Base-by-base conservation (phyloP, 2,329 filamentous ascomycete genomes). In the Pseudogymnoascus sp. region DNA sequence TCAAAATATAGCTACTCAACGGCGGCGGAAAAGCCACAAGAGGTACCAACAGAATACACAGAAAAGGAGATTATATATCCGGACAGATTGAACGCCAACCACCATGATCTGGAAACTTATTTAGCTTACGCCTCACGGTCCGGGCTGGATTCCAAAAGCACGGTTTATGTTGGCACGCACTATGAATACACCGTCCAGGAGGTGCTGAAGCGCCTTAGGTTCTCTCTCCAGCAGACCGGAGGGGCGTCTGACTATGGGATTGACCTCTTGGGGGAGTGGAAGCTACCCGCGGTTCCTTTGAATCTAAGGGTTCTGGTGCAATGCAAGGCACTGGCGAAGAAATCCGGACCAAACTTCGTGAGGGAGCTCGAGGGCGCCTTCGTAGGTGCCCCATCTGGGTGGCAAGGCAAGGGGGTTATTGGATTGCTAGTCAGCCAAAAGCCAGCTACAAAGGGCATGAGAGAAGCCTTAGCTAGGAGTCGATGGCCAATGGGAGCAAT, bases 351-450 rank as follows among this genome's bases (percentile, higher is more conserved):
- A 0, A 75, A 79, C 33, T 76, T 85, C 54, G 75, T 90, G 7
- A 82, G 89, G n/a, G 89, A 93, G 74, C 79, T 93, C 2, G 89
- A 91, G 70, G 93, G 93, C 3, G 84, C 90, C 0, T 88, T 94
- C 69, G 79, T 80, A 1, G 86, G 85, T 11, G 88, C 89, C 6
- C 92, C 91, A 1, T 76, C 81, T 0, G 87, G 86, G 0, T 96
- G 89, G 89, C 79, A 85, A 60, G 83, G 81, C 0, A 72, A 77
- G 1, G 79, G 81, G 12, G 85, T 89, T 5, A 72, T 96, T 35
- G 92, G 85, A 0, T 69, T 96, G 14, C 74, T 97, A 60, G 87
- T 89, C 22, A 82, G 85, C 3, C 84, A 86, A 65, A 79, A 81
- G 63, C 79, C 85, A 60, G 88, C 91, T 33, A 96, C 92, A 0